Evolutionary conservation across 768 basidiomycete genomes (phyloP).

Genomic region (Phylloporus rhodoxanthus): DNA sequence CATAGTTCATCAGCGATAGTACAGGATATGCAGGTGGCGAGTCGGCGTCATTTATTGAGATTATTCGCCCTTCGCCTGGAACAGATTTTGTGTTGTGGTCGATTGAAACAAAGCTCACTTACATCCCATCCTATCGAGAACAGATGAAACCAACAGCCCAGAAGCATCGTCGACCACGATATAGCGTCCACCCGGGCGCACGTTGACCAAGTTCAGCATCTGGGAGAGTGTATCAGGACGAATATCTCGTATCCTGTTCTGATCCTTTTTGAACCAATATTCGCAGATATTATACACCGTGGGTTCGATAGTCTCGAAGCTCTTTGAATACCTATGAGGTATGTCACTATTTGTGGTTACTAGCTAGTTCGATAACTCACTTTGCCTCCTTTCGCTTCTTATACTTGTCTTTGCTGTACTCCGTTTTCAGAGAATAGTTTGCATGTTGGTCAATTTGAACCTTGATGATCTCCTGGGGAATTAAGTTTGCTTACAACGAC

Average conservation of each 20-base stretch:
- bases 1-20: slow-evolving; percentile 81
- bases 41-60: slow-evolving; percentile 84
- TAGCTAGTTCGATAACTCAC: slow-evolving; percentile 39
- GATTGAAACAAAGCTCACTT: slow-evolving; percentile 11
- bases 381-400: slow-evolving; percentile 95
- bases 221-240: slow-evolving; percentile 87
- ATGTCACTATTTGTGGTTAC: background rate
- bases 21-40: slow-evolving; percentile 90
- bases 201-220: slow-evolving; percentile 75
- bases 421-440: slow-evolving; percentile 90
- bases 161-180: slow-evolving; percentile 89
- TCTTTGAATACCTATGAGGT: slow-evolving; percentile 68
- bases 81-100: background rate
- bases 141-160: slow-evolving; percentile 78
- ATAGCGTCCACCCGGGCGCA: slow-evolving; percentile 82
- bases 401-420: slow-evolving; percentile 99
- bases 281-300: slow-evolving; percentile 83
- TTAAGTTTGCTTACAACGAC: slow-evolving; percentile 9
- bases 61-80: slow-evolving; percentile 70
- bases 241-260: slow-evolving; percentile 73
- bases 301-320: slow-evolving; percentile 82
- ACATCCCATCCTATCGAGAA: slow-evolving; percentile 87
- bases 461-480: slow-evolving; percentile 84
- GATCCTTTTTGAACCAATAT: slow-evolving; percentile 85
- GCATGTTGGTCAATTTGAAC: slow-evolving; percentile 91